A percentile compares a stretch with the other conserved stretches of the same genome.
These are phyloP conservation scores for Trichoderma lentiforme DNA, from an alignment of 2,329 filamentous ascomycete species.

Conservation along the genomic window DNA sequence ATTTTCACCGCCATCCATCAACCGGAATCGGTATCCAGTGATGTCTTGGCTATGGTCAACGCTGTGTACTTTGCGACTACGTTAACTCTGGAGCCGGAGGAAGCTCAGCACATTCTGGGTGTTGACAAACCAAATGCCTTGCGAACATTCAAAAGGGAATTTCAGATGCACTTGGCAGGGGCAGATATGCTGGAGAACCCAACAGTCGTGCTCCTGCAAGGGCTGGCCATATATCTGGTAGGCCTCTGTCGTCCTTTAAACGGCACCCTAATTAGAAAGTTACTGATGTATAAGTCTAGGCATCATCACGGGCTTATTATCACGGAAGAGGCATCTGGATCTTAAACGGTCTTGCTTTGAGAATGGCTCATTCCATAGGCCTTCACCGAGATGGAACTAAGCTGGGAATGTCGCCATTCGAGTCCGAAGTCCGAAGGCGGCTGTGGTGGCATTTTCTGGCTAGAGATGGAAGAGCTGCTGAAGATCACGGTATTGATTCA, in stretches of 20 bases:
- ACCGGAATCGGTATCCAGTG: conserved; percentile 26
- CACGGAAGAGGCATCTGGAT: conserved; percentile 37
- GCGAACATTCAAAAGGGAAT: conserved; percentile 29
- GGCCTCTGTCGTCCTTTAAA: neutral
- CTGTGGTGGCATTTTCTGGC: conserved; percentile 54
- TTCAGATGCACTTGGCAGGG: conserved; percentile 39
- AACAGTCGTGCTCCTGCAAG: conserved; percentile 35
- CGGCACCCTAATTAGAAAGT: neutral
- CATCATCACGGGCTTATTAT: conserved; percentile 32
- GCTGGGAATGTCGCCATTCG: conserved; percentile 49
- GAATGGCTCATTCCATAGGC: conserved; percentile 49
- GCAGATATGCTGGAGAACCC: conserved; percentile 41
- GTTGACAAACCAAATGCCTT: conserved; percentile 27
- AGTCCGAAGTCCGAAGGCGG: conserved; percentile 53
- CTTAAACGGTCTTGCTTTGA: conserved; percentile 43
- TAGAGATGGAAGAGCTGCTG: conserved; percentile 48
- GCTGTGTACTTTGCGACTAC: conserved; percentile 50
- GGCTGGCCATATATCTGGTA: conserved; percentile 39
- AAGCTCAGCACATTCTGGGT: conserved; percentile 31
- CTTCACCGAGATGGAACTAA: conserved; percentile 50
- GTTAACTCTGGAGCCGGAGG: conserved; percentile 36
- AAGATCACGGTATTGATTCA: conserved; percentile 50
- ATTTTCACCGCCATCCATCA: conserved; percentile 33
- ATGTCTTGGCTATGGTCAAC: conserved; percentile 39
- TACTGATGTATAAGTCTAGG: conserved; percentile 19